Evolutionary conservation across 768 basidiomycete genomes (phyloP).

Genomic region (Auriscalpium microsporum): DNA sequence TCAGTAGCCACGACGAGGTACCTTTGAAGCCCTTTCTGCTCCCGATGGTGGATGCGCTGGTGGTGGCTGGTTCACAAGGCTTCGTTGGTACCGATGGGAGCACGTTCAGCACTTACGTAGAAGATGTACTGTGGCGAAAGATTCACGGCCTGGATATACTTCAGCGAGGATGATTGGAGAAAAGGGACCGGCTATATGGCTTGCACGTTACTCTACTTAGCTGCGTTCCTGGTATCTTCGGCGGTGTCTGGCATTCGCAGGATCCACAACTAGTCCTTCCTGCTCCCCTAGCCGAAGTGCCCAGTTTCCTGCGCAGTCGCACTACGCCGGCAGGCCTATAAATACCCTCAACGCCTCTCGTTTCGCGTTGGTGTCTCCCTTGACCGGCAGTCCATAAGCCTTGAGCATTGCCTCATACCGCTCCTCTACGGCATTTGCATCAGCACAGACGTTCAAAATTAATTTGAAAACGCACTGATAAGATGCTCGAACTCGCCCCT

Average conservation of each 20-base stretch:
- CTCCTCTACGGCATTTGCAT: slow-evolving; percentile 26
- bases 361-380: slow-evolving; percentile 33
- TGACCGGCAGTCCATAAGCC: slow-evolving; percentile 25
- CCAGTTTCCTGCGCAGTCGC: too few relatives aligned
- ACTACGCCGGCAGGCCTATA: slow-evolving; percentile 20
- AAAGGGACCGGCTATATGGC: too few relatives aligned
- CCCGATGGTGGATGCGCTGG: slow-evolving; percentile 65
- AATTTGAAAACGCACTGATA: slow-evolving; percentile 26
- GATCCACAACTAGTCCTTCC: too few relatives aligned
- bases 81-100: slow-evolving; percentile 67
- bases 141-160: slow-evolving; percentile 46
- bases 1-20: slow-evolving; percentile 40
- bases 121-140: slow-evolving; percentile 57
- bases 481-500: slow-evolving; percentile 39
- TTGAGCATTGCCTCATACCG: slow-evolving; percentile 32
- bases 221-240: too few relatives aligned
- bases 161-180: slow-evolving; percentile 30
- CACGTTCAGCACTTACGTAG: slow-evolving; percentile 66
- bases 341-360: slow-evolving; percentile 30
- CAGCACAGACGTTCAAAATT: not conserved
- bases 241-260: too few relatives aligned
- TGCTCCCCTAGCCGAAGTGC: too few relatives aligned
- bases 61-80: slow-evolving; percentile 47
- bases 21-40: slow-evolving; percentile 38
- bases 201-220: too few relatives aligned